Evolutionary conservation across 1,284 basidiomycete genomes (phyloP).

Genomic region (Cryptococcus floricola): DNA sequence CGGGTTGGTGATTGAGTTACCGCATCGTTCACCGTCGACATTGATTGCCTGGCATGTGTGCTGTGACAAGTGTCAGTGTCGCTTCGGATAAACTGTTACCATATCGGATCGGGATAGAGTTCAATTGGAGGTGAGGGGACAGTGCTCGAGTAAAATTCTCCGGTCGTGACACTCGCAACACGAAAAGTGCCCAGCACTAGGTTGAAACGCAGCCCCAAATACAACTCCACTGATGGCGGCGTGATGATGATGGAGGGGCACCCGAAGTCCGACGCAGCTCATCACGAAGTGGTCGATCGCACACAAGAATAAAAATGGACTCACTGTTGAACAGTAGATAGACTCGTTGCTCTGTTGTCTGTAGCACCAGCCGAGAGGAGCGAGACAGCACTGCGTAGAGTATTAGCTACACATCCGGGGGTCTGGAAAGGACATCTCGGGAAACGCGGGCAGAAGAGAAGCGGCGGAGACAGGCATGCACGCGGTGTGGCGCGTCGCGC

Average conservation of each 20-base stretch:
- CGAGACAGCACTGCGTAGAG: slow-evolving; percentile 9
- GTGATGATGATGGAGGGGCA: background rate
- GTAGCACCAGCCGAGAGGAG: slow-evolving; percentile 10
- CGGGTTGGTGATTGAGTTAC: slow-evolving; percentile 13
- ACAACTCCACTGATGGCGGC: background rate
- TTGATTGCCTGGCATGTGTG: slow-evolving; percentile 18
- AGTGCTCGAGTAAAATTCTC: slow-evolving; percentile 1
- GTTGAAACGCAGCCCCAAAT: slow-evolving; percentile 1
- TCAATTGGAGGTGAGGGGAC: background rate
- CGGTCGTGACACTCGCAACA: background rate
- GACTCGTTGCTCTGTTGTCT: slow-evolving; percentile 5
- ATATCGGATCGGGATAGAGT: background rate
- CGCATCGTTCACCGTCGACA: slow-evolving; percentile 19
- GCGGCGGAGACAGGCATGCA: background rate
- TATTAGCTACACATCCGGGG: background rate
- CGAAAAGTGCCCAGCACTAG: slow-evolving; percentile 15
- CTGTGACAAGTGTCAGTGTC: background rate
- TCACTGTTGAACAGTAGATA: slow-evolving; percentile 16
- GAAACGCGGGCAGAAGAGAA: background rate
- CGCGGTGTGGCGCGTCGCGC: background rate
- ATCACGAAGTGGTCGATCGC: background rate
- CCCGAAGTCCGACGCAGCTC: background rate
- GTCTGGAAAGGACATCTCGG: background rate
- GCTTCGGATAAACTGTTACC: background rate
- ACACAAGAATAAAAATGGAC: background rate